These are phyloP conservation scores for Boletus barrowsii DNA, from an alignment of 768 basidiomycete genomes.

Conservation along the genomic window DNA sequence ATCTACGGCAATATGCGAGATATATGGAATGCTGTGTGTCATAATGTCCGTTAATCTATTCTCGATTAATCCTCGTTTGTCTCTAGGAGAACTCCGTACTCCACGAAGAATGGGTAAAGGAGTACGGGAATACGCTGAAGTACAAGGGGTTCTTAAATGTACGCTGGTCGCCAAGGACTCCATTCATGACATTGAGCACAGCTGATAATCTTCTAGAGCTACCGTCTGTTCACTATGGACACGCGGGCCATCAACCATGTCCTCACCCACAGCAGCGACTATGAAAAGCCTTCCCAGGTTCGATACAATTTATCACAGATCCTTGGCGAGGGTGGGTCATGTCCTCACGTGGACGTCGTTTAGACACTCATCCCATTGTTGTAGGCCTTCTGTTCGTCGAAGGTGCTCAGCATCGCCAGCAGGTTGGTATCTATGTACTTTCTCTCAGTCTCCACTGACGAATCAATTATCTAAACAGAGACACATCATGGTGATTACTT, in stretches of 20 bases:
- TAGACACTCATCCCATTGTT: not conserved
- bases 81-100: not conserved
- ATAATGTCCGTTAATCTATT: not conserved
- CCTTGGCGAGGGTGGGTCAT: slow-evolving; percentile 1
- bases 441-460: not conserved
- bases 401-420: slow-evolving; percentile 38
- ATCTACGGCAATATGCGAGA: slow-evolving; percentile 50
- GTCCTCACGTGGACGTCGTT: not conserved
- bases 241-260: slow-evolving; percentile 61
- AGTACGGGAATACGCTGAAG: slow-evolving; percentile 10
- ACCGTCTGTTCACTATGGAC: slow-evolving; percentile 56
- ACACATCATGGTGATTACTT: slow-evolving; percentile 32
- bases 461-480: slow-evolving; percentile 1
- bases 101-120: slow-evolving; percentile 16
- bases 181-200: too few relatives aligned
- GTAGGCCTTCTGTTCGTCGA: slow-evolving; percentile 49
- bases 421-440: slow-evolving; percentile 23
- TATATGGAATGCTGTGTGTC: slow-evolving; percentile 41
- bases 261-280: slow-evolving; percentile 47
- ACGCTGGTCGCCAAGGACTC: not conserved
- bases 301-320: not conserved
- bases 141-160: slow-evolving; percentile 14
- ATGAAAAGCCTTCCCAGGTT: slow-evolving; percentile 41
- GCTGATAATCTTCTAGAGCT: slow-evolving; percentile 15
- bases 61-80: not conserved